Evolutionary conservation across 2,329 filamentous ascomycete genomes (phyloP).

Genomic region (Cordyceps farinosa): DNA sequence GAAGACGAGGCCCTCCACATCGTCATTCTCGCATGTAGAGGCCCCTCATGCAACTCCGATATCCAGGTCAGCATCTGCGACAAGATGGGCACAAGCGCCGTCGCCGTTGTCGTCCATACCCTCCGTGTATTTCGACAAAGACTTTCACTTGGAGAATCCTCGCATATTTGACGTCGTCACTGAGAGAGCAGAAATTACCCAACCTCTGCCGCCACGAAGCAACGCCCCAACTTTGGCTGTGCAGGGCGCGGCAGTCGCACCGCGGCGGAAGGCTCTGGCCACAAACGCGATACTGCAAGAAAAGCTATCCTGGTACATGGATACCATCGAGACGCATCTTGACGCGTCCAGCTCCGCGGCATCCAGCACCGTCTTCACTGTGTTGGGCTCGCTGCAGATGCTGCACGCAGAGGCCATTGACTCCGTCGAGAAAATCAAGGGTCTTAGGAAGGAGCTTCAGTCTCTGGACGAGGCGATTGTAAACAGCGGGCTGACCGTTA

Average conservation of each 20-base stretch:
- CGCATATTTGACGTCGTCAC: background rate
- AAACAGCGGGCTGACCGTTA: slow-evolving; percentile 59
- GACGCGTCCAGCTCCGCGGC: slow-evolving; percentile 76
- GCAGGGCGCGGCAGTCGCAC: background rate
- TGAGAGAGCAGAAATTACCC: background rate
- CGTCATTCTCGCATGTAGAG: background rate
- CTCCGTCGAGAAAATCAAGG: slow-evolving; percentile 82
- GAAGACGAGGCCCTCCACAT: background rate
- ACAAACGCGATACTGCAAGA: slow-evolving; percentile 97
- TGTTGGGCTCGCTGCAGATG: slow-evolving; percentile 79
- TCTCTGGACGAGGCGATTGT: slow-evolving; percentile 84
- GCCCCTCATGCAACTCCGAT: background rate
- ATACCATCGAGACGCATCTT: slow-evolving; percentile 94
- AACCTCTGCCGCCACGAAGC: background rate
- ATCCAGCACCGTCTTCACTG: background rate
- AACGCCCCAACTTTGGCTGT: too few relatives aligned
- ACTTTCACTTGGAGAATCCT: background rate
- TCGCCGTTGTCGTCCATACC: background rate
- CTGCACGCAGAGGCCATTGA: slow-evolving; percentile 88
- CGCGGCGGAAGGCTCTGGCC: slow-evolving; percentile 77
- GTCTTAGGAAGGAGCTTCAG: slow-evolving; percentile 72
- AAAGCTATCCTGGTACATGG: slow-evolving; percentile 99
- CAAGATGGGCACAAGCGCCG: background rate
- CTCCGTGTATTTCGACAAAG: background rate
- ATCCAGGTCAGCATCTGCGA: background rate